Conservation (phyloP, 2,329 filamentous ascomycete species). For the Monosporascus ibericus region DNA sequence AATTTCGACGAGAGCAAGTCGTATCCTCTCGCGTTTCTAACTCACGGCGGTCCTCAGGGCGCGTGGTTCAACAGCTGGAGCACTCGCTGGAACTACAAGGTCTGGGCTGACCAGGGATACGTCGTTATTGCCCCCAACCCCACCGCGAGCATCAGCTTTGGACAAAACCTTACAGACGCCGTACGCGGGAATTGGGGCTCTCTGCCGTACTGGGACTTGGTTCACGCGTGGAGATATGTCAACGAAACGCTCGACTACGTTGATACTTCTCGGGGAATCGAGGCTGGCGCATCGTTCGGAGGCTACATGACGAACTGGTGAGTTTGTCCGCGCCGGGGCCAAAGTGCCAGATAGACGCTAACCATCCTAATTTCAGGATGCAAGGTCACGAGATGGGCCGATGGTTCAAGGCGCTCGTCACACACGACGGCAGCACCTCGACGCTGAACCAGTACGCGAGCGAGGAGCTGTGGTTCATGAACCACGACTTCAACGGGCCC, state of each 20-base stretch:
- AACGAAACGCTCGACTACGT: constrained; percentile 44
- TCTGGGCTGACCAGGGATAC: constrained; percentile 52
- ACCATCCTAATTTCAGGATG: constrained; percentile 30
- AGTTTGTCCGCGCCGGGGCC: constrained; percentile 6
- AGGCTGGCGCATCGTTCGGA: constrained; percentile 47
- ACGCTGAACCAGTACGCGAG: constrained; percentile 28
- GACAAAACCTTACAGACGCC: constrained; percentile 46
- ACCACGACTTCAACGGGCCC: constrained; percentile 42
- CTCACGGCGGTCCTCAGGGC: constrained; percentile 48
- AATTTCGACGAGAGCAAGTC: constrained; percentile 32
- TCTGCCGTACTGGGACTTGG: constrained; percentile 47
- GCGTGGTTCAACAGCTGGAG: constrained; percentile 47
- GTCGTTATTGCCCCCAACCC: constrained; percentile 50
- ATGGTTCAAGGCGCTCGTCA: constrained; percentile 51
- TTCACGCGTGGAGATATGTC: constrained; percentile 47
- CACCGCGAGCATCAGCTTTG: constrained; percentile 47
- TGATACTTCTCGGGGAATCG: constrained; percentile 43
- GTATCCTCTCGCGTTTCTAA: constrained; percentile 48
- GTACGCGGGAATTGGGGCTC: constrained; percentile 46
- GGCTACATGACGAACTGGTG: constrained; percentile 51
- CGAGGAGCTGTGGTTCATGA: constrained; percentile 31
- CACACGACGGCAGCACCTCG: constrained; percentile 41
- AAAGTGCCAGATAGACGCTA: constrained; percentile 1
- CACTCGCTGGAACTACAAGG: constrained; percentile 47
- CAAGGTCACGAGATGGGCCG: constrained; percentile 47